Evolutionary conservation across 2,329 filamentous ascomycete species (phyloP).

Genomic region (Gaeumannomyces sp.): DNA sequence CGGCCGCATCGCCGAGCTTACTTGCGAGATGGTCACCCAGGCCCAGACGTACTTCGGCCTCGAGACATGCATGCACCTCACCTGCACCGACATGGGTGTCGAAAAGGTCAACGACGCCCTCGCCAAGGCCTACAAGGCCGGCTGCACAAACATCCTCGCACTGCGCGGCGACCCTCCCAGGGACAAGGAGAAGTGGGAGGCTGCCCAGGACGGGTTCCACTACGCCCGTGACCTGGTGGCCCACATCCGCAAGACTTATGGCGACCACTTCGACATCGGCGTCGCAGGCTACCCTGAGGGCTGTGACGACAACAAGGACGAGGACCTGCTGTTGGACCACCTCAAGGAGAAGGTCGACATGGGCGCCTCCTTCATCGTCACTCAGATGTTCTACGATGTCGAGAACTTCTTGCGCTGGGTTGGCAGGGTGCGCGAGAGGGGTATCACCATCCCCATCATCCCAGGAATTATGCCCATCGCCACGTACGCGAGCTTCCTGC

Average conservation of each 20-base stretch:
- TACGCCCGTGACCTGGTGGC: slow-evolving; percentile 82
- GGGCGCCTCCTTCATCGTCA: slow-evolving; percentile 89
- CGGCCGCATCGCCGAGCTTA: slow-evolving; percentile 83
- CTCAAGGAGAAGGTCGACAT: slow-evolving; percentile 96
- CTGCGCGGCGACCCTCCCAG: slow-evolving; percentile 88
- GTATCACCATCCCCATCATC: slow-evolving; percentile 66
- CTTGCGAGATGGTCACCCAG: slow-evolving; percentile 94
- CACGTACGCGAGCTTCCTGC: slow-evolving; percentile 87
- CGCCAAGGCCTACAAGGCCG: slow-evolving; percentile 81
- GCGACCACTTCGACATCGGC: slow-evolving; percentile 92
- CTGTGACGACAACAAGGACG: slow-evolving; percentile 85
- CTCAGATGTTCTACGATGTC: slow-evolving; percentile 98
- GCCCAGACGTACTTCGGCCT: slow-evolving; percentile 92
- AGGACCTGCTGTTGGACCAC: slow-evolving; percentile 79
- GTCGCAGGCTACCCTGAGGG: slow-evolving; percentile 96
- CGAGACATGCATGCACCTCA: slow-evolving; percentile 98
- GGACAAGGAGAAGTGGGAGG: slow-evolving; percentile 91
- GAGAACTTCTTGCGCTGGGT: slow-evolving; percentile 95
- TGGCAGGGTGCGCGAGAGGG: slow-evolving; percentile 73
- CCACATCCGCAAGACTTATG: slow-evolving; percentile 73
- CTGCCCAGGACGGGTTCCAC: slow-evolving; percentile 76
- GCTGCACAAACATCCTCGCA: slow-evolving; percentile 95
- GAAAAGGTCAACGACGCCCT: slow-evolving; percentile 88
- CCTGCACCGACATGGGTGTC: slow-evolving; percentile 95
- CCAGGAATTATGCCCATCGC: slow-evolving; percentile 94